Conservation (phyloP, 148 eudicot genomes). For the Rhododendron mucronatum region DNA sequence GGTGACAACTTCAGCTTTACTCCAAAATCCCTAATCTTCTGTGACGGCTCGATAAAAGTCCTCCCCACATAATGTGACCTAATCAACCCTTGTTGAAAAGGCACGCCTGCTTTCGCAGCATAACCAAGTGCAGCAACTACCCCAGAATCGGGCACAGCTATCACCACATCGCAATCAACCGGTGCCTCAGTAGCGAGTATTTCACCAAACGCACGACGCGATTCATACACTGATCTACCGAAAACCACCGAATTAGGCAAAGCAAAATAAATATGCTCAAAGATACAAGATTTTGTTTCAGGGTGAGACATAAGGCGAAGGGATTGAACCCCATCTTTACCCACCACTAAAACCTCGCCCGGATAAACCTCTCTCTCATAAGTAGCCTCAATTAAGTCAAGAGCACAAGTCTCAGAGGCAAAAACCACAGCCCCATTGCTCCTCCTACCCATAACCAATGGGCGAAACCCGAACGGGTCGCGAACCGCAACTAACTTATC, state of each 20-base stretch:
- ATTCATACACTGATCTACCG: constrained; percentile 69
- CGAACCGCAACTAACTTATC: constrained; percentile 80
- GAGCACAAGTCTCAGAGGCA: constrained; percentile 88
- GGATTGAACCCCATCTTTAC: constrained; percentile 63
- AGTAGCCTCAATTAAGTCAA: constrained; percentile 74
- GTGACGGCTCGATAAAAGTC: constrained; percentile 83
- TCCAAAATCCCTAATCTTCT: constrained; percentile 79
- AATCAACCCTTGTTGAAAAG: constrained; percentile 76
- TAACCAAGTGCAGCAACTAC: constrained; percentile 91
- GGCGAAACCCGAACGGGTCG: constrained; percentile 85
- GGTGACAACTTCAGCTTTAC: constrained; percentile 74
- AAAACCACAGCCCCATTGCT: constrained; percentile 88
- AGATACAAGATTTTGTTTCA: constrained; percentile 72
- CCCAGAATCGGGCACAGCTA: constrained; percentile 92
- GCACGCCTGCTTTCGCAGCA: constrained; percentile 58
- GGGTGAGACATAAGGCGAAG: constrained; percentile 49
- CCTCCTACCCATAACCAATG: constrained; percentile 83
- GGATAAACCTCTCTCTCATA: constrained; percentile 79
- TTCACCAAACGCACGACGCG: constrained; percentile 50
- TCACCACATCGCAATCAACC: constrained; percentile 87
- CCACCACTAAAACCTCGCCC: constrained; percentile 75
- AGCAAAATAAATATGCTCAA: constrained; percentile 89
- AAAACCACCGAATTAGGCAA: constrained; percentile 76
- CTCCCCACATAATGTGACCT: constrained; percentile 87
- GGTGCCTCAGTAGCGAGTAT: constrained; percentile 62